phyloP scores from a whole-genome alignment of 148 eudicot species.

The Rhododendron griersonianum region DNA sequence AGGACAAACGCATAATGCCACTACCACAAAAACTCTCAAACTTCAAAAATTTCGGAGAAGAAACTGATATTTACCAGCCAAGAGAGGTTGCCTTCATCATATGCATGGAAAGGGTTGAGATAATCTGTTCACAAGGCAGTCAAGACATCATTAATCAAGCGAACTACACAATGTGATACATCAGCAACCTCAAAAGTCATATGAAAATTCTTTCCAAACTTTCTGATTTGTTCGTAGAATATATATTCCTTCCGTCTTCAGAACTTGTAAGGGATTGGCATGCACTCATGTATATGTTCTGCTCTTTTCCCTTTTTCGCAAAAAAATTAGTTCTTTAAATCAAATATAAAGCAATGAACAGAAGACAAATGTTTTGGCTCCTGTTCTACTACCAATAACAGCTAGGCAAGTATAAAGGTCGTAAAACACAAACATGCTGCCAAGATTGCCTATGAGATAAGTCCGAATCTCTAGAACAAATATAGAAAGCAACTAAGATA shows the following conservation, averaged over 20 bases:
- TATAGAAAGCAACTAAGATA: not conserved
- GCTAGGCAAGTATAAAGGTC: not conserved
- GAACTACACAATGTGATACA: not conserved
- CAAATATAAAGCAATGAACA: not conserved
- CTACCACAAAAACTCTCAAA: not conserved
- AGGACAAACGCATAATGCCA: not conserved
- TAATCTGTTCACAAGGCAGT: slow-evolving; percentile 53
- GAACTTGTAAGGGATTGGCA: not conserved
- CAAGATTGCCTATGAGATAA: not conserved
- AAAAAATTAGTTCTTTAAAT: not conserved
- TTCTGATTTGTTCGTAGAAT: not conserved
- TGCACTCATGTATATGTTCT: not conserved
- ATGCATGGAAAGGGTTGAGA: slow-evolving; percentile 97
- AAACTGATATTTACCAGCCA: slow-evolving; percentile 70
- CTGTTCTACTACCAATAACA: not conserved
- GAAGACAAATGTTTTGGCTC: not conserved
- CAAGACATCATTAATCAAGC: slow-evolving; percentile 11
- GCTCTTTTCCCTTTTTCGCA: not conserved
- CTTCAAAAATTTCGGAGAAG: not conserved
- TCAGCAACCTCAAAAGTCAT: not conserved
- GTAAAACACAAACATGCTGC: not conserved
- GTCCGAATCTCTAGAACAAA: not conserved
- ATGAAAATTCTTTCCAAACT: not conserved
- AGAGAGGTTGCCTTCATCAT: slow-evolving; percentile 96
- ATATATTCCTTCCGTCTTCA: not conserved